Percentiles rank a stretch among this genome's conserved stretches.
Evolutionary conservation across 2,329 filamentous ascomycete genomes (phyloP).

Genomic region (Aspergillus floridensis): DNA sequence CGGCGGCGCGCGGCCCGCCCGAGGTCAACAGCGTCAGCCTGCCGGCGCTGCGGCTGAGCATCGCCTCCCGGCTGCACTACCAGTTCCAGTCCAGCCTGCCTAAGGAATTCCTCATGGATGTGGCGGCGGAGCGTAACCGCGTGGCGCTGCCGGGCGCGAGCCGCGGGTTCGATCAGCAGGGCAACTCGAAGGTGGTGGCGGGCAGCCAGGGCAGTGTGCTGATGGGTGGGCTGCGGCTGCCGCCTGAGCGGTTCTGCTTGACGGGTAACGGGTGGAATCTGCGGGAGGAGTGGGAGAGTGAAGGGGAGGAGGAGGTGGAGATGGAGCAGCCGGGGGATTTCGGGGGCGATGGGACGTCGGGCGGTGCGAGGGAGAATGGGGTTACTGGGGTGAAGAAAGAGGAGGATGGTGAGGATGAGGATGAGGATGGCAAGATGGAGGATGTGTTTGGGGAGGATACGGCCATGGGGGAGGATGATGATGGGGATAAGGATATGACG

Average conservation of each 20-base stretch:
- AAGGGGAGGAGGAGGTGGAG: constrained; percentile 48
- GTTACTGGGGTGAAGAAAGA: constrained; percentile 24
- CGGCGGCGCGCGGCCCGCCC: constrained; percentile 35
- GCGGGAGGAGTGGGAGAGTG: constrained; percentile 58
- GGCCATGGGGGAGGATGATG: constrained; percentile 37
- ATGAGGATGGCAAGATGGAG: constrained; percentile 49
- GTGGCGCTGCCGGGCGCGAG: constrained; percentile 55
- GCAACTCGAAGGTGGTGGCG: constrained; percentile 18
- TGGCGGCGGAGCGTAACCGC: constrained; percentile 56
- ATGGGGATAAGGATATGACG: constrained; percentile 42
- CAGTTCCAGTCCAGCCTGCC: constrained; percentile 59
- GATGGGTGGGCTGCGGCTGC: constrained; percentile 56
- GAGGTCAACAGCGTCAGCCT: constrained; percentile 56
- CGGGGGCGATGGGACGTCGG: constrained; percentile 32
- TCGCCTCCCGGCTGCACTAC: constrained; percentile 58
- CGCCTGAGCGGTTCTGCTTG: constrained; percentile 61
- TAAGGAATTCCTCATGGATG: constrained; percentile 61
- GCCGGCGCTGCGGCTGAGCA: constrained; percentile 58
- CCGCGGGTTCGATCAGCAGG: constrained; percentile 43
- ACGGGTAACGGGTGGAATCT: constrained; percentile 57
- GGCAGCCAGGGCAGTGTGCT: constrained; percentile 34
- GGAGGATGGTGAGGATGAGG: constrained; percentile 39
- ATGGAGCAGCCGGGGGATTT: constrained; percentile 23
- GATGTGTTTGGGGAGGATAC: constrained; percentile 48
- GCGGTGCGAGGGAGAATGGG: constrained; percentile 29